phyloP scores from a whole-genome alignment of 768 basidiomycete genomes.

The Punctularia strigosozonata region DNA sequence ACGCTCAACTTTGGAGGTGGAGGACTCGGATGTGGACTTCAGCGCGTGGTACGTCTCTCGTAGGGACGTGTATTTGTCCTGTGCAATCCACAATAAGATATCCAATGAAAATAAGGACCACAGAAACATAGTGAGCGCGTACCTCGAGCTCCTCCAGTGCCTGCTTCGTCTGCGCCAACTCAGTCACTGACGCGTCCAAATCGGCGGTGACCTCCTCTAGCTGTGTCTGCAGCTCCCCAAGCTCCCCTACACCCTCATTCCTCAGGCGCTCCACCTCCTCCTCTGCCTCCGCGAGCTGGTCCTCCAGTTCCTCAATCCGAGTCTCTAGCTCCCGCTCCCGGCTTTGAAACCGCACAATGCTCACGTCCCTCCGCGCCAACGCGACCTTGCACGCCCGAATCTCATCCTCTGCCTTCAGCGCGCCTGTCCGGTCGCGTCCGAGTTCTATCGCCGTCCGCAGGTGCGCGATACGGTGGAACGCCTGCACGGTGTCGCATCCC shows the following conservation, averaged over 20 bases:
- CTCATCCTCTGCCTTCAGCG: conserved; percentile 41
- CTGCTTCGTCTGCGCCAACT: conserved; percentile 26
- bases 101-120: too few relatives aligned
- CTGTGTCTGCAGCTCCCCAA: conserved; percentile 15
- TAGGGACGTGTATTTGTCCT: conserved; percentile 31
- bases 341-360: conserved; percentile 56
- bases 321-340: conserved; percentile 49
- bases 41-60: conserved; percentile 40
- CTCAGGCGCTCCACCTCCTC: conserved; percentile 16
- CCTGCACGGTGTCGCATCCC: conserved; percentile 50
- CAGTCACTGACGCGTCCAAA: conserved; percentile 20
- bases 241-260: conserved; percentile 29
- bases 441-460: conserved; percentile 40
- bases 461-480: conserved; percentile 55
- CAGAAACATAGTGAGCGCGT: conserved; percentile 2
- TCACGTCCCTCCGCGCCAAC: conserved; percentile 50
- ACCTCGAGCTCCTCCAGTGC: conserved; percentile 27
- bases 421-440: conserved; percentile 38
- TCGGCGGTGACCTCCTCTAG: conserved; percentile 16
- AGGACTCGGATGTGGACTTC: conserved; percentile 31
- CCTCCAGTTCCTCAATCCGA: conserved; percentile 40
- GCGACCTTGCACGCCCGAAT: conserved; percentile 46
- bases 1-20: conserved; percentile 43
- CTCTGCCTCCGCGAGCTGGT: conserved; percentile 21
- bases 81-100: too few relatives aligned